Conservation (phyloP, 106 monocot genomes). For the Narthecium ossifragum region DNA sequence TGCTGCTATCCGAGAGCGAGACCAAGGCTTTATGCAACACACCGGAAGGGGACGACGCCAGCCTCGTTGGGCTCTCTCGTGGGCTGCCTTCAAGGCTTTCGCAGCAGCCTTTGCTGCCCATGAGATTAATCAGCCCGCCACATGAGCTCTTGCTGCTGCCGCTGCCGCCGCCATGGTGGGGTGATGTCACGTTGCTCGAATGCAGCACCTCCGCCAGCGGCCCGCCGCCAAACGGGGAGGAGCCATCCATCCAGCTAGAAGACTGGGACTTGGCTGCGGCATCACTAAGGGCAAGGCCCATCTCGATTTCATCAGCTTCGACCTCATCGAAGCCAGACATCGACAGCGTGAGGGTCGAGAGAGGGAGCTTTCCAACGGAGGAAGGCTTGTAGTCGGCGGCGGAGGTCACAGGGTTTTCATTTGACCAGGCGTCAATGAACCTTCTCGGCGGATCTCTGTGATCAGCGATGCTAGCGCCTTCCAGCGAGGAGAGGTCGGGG, state of each 20-base stretch:
- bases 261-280: slow-evolving; percentile 9
- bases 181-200: slow-evolving; percentile 12
- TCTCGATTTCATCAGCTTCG: slow-evolving; percentile 4
- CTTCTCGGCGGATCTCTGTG: slow-evolving; percentile 10
- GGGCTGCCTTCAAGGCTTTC: slow-evolving; percentile 19
- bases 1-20: slow-evolving; percentile 39
- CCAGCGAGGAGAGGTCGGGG: slow-evolving; percentile 8
- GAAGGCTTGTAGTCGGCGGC: not conserved
- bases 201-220: slow-evolving; percentile 46
- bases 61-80: slow-evolving; percentile 16
- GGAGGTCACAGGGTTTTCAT: slow-evolving; percentile 5
- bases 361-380: slow-evolving; percentile 7
- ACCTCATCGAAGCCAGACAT: slow-evolving; percentile 10
- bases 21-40: slow-evolving; percentile 35
- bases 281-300: slow-evolving; percentile 20
- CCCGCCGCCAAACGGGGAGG: too few relatives aligned
- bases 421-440: slow-evolving; percentile 48
- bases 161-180: not conserved
- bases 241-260: slow-evolving; percentile 21
- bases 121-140: slow-evolving; percentile 14
- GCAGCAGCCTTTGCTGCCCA: slow-evolving; percentile 12
- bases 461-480: not conserved
- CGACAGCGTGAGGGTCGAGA: slow-evolving; percentile 31
- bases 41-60: slow-evolving; percentile 26
- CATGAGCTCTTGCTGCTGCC: slow-evolving; percentile 1